Evolutionary conservation across 2,329 filamentous ascomycete genomes (phyloP).

Genomic region (Ascochyta viciae-villosae): DNA sequence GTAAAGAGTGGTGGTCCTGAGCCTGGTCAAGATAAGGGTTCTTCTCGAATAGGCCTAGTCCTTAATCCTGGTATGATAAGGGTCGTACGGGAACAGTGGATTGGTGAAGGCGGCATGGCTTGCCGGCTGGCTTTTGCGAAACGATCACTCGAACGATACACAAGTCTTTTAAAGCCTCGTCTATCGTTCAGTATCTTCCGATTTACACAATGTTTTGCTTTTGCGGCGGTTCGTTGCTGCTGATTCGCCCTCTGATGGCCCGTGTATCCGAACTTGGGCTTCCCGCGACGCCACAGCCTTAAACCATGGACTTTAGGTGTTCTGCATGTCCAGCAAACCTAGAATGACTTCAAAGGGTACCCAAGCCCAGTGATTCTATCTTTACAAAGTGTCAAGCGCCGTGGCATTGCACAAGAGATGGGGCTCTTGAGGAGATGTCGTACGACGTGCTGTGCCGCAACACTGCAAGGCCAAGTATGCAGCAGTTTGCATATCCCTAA

Average conservation of each 20-base stretch:
- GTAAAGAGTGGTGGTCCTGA: slow-evolving; percentile 23
- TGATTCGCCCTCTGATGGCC: slow-evolving; percentile 29
- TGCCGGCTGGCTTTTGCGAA: slow-evolving; percentile 19
- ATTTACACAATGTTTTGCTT: slow-evolving; percentile 19
- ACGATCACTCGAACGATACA: slow-evolving; percentile 3
- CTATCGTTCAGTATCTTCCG: slow-evolving; percentile 24
- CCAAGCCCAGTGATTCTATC: no score
- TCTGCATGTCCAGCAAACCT: neutral
- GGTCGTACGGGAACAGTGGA: slow-evolving; percentile 2
- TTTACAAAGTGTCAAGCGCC: no score
- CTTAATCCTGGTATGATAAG: slow-evolving; percentile 5
- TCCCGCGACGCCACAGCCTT: neutral
- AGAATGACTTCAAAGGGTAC: no score
- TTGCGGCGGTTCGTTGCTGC: slow-evolving; percentile 17
- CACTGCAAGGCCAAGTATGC: neutral
- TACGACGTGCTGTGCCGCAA: neutral
- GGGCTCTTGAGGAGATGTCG: neutral
- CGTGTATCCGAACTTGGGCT: slow-evolving; percentile 32
- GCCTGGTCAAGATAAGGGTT: slow-evolving; percentile 33
- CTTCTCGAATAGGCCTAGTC: slow-evolving; percentile 15
- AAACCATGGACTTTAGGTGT: neutral
- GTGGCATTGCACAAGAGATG: neutral
- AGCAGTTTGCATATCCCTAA: neutral
- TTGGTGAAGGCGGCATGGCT: slow-evolving; percentile 20
- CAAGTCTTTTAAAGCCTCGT: slow-evolving; percentile 8